Evolutionary conservation across 169 alveolate species (phyloP).

Genomic region (Plasmodium cynomolgi): DNA sequence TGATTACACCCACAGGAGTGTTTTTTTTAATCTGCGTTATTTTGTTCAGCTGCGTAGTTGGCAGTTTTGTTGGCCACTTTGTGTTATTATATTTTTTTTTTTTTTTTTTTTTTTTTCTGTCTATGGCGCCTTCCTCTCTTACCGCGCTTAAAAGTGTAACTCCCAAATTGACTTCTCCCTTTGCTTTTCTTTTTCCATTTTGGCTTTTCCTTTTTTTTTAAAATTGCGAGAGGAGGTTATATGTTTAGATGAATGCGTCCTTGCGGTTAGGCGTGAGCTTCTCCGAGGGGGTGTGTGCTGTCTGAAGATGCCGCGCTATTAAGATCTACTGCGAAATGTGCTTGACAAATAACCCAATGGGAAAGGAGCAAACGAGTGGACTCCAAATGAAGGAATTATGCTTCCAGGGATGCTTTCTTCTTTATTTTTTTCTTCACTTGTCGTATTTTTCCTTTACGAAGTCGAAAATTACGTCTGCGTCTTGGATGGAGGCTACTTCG

Average conservation of each 20-base stretch:
- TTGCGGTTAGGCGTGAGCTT: not conserved
- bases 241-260: not conserved
- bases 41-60: too few species aligned
- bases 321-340: not conserved
- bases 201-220: not conserved
- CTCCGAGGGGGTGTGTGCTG: not conserved
- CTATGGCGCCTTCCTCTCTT: not conserved
- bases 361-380: not conserved
- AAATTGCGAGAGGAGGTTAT: not conserved
- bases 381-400: too few species aligned
- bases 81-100: not conserved
- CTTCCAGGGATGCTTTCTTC: not conserved
- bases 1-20: not conserved
- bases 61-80: not conserved
- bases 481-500: conserved; percentile 72
- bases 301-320: not conserved
- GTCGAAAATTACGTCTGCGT: conserved; percentile 52
- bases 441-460: conserved; percentile 69
- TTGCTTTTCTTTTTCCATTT: not conserved
- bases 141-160: not conserved
- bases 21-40: not conserved
- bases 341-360: not conserved
- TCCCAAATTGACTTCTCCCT: not conserved
- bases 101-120: conserved; percentile 1
- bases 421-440: not conserved